These are phyloP conservation scores for Furcasterigmium furcatum DNA, from an alignment of 2,329 filamentous ascomycete species.

Conservation along the genomic window DNA sequence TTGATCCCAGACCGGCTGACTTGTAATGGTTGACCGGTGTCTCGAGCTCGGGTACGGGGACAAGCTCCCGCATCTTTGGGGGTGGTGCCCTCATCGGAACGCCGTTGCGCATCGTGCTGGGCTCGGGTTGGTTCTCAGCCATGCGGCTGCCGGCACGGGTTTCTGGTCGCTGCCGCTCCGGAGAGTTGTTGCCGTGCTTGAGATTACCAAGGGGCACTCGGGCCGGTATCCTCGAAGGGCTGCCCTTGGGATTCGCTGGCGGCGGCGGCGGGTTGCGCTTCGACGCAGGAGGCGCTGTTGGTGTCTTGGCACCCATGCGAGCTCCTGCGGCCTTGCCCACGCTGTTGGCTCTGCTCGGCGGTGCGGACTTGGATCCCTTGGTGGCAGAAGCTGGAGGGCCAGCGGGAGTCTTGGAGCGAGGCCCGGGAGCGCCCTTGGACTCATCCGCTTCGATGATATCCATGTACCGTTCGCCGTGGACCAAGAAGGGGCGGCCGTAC, in stretches of 20 bases:
- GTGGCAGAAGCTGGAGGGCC: conserved; percentile 48
- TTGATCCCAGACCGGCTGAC: conserved; percentile 43
- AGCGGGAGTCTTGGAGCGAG: conserved; percentile 74
- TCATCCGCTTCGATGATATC: conserved; percentile 72
- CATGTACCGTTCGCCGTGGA: conserved; percentile 88
- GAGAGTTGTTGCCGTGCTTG: conserved; percentile 73
- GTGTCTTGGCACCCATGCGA: conserved; percentile 44
- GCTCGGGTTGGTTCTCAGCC: background rate
- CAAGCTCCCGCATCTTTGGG: conserved; percentile 87
- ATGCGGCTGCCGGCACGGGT: conserved; percentile 27
- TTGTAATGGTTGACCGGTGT: conserved; percentile 47
- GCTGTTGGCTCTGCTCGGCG: conserved; percentile 32
- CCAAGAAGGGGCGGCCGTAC: conserved; percentile 87
- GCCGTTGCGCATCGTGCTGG: conserved; percentile 46
- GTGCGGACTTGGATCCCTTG: conserved; percentile 30
- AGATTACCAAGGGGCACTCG: conserved; percentile 68
- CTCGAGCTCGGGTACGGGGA: conserved; percentile 47
- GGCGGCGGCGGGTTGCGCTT: conserved; percentile 22
- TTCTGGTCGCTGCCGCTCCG: conserved; percentile 60
- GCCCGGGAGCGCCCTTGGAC: conserved; percentile 43
- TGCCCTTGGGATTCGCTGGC: conserved; percentile 33
- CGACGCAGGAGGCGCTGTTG: conserved; percentile 34
- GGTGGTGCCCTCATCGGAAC: conserved; percentile 68
- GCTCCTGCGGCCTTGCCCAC: conserved; percentile 15
- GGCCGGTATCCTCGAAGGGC: conserved; percentile 67